A percentile compares a stretch with the other conserved stretches of the same genome.
These are phyloP conservation scores for Diaporthe vexans DNA, from an alignment of 2,329 filamentous ascomycete species.

Conservation along the genomic window DNA sequence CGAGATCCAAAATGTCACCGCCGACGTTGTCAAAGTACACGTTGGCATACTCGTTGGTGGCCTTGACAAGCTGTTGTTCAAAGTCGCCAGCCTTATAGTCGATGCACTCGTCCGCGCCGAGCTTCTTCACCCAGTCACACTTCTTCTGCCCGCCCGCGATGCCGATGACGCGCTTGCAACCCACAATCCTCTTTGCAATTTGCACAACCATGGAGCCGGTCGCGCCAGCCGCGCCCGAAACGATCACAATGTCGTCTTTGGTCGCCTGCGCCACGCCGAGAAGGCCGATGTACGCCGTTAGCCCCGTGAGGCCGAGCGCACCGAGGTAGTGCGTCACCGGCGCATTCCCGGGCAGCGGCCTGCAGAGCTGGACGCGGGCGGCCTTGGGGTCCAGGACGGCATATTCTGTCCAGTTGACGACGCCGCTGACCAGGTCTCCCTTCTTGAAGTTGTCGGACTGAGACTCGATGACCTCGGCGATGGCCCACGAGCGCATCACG, in stretches of 20 bases:
- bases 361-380: constrained; percentile 53
- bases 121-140: constrained; percentile 58
- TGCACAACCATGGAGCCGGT: constrained; percentile 84
- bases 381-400: constrained; percentile 69
- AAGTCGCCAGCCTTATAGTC: constrained; percentile 72
- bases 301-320: constrained; percentile 74
- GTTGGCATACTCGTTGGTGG: constrained; percentile 68
- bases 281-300: constrained; percentile 85
- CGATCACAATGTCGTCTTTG: constrained; percentile 80
- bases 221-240: constrained; percentile 83
- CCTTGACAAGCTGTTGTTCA: constrained; percentile 63
- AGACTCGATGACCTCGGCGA: constrained; percentile 73
- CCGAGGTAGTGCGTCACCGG: constrained; percentile 72
- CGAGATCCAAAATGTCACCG: constrained; percentile 22
- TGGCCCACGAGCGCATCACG: constrained; percentile 75
- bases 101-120: constrained; percentile 71
- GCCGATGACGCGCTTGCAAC: constrained; percentile 69
- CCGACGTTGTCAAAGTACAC: constrained; percentile 72
- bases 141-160: constrained; percentile 78
- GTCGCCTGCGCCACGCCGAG: constrained; percentile 76
- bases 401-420: constrained; percentile 76
- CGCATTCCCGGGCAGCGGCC: constrained; percentile 56
- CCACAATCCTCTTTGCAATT: constrained; percentile 79
- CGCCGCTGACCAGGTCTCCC: constrained; percentile 70
- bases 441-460: constrained; percentile 67